A percentile compares a stretch with the other conserved stretches of the same genome.
These are phyloP conservation scores for Tagetes patula DNA, from an alignment of 129 eudicot genomes.

Conservation along the genomic window DNA sequence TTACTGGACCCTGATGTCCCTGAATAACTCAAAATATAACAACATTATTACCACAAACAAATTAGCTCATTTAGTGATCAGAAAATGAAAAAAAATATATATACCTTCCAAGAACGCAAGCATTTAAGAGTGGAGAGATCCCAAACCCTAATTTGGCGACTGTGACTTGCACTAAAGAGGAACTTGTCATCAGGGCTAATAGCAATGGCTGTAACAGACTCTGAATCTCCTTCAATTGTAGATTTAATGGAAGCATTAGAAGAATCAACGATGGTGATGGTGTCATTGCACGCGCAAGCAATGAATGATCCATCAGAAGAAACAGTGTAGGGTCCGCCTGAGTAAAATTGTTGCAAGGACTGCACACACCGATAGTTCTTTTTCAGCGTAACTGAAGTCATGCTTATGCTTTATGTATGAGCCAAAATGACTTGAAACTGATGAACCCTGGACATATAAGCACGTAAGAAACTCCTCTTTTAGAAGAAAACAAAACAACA, in stretches of 20 bases:
- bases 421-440: not conserved
- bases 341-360: constrained; percentile 73
- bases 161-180: constrained; percentile 74
- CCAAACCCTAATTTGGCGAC: constrained; percentile 90
- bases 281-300: constrained; percentile 76
- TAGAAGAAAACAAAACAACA: not conserved
- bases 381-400: constrained; percentile 56
- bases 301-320: constrained; percentile 76
- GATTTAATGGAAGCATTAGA: constrained; percentile 71
- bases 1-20: constrained; percentile 90
- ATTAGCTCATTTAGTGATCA: not conserved
- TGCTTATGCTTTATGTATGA: constrained; percentile 17
- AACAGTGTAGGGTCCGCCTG: constrained; percentile 78
- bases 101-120: constrained; percentile 92
- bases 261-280: constrained; percentile 76
- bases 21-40: constrained; percentile 26
- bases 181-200: constrained; percentile 62
- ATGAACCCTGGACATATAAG: constrained; percentile 15
- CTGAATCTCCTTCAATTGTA: constrained; percentile 83
- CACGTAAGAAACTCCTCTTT: not conserved
- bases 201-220: constrained; percentile 63
- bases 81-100: not conserved
- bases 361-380: constrained; percentile 62
- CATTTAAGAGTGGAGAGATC: constrained; percentile 70
- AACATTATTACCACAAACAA: constrained; percentile 8